Evolutionary conservation across 2,329 filamentous ascomycete genomes (phyloP).

Genomic region (Colletotrichum spinosum): DNA sequence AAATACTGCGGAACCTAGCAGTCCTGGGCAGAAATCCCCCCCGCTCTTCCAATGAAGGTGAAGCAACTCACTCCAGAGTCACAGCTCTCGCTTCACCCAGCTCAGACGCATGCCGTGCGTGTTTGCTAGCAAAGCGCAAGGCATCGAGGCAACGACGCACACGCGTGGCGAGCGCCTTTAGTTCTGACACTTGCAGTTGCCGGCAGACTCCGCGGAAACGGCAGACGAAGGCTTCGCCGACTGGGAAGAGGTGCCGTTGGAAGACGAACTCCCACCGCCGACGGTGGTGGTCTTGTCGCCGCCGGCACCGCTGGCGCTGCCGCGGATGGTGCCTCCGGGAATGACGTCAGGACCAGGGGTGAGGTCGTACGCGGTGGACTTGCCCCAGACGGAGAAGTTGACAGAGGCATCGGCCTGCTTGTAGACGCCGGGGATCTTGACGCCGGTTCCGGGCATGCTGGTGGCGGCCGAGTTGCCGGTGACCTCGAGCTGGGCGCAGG

Average conservation of each 20-base stretch:
- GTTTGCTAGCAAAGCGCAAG: too few species aligned
- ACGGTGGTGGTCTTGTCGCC: conserved; percentile 15
- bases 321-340: conserved; percentile 34
- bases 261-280: conserved; percentile 4
- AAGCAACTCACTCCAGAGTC: too few species aligned
- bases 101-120: too few species aligned
- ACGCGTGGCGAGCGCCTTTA: too few species aligned
- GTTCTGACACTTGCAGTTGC: background rate
- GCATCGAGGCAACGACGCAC: too few species aligned
- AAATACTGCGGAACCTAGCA: background rate
- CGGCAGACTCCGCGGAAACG: background rate
- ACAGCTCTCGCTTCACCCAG: too few species aligned
- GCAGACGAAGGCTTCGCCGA: background rate
- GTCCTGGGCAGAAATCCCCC: background rate
- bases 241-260: background rate
- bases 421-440: conserved; percentile 54
- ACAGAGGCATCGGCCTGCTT: conserved; percentile 28
- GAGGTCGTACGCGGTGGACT: conserved; percentile 2
- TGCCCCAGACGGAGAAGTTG: conserved; percentile 28
- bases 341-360: conserved; percentile 27
- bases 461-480: conserved; percentile 34
- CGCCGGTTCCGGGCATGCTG: conserved; percentile 37
- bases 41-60: too few species aligned
- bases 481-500: conserved; percentile 58
- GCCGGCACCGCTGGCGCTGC: conserved; percentile 28